Base-by-base conservation (phyloP, 495 filamentous ascomycete species). In the Podospora conica region DNA sequence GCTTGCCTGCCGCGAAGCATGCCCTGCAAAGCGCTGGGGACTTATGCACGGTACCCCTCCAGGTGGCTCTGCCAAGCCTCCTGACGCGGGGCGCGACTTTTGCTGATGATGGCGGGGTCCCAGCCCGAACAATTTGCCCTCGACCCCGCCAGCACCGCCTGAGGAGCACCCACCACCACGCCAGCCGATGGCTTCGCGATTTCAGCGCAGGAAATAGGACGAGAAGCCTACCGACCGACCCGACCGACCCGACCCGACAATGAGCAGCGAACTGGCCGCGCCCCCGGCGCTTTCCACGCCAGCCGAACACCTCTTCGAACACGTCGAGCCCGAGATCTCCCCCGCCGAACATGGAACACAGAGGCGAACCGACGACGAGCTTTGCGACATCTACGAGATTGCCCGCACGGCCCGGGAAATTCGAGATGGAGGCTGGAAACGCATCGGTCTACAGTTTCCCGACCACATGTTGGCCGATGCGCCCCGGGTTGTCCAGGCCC, bases 361-460 rank as follows among this genome's bases (percentile, higher is more conserved):
- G 18, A 66, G 75, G 56, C 69, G 73, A 59, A 82, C 86, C 25
- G 87, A 95, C 64, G 86, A 90, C 67, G 91, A 93, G 69, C 81
- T 98, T 33, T 80, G 77, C 68, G 79, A 89, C 22, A 87, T 89
- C 31, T 98, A 98, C 79, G 95, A 98, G 75, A 91, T 98, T 65
- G 81, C 88, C 66, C 84, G 89, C 62, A 97, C 95, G 0, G 82
- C 93, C 59, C 74, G 80, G 20, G 91, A 96, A 73, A 89, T 98
- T 27, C 78, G 80, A 27, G 75, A 84, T 58, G 87, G 87, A 59
- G 83, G 81, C 73, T 96, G 91, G 81, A 85, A 78, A 62, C 85
- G 90, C 53, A 86, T 98, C 58, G 95, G 92, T 9, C 81, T 99
- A 2, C 95, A 99, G 70, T 97, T 99, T 71, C 96, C 95, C 11